Conservation (phyloP, 2,329 filamentous ascomycete species). For the Parastagonospora avenae region DNA sequence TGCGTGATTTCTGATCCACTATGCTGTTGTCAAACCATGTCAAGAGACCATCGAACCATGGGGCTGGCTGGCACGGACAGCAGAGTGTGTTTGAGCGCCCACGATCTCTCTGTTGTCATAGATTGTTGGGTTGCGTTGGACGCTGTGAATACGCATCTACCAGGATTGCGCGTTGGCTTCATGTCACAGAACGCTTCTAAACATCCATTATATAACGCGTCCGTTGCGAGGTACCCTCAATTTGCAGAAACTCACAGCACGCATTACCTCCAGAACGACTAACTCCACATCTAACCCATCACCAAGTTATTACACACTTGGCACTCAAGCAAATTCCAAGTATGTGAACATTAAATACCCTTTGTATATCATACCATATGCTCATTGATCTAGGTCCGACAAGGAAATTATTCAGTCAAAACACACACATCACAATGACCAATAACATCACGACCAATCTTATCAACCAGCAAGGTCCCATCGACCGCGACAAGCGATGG, state of each 20-base stretch:
- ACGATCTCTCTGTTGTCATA: too few relatives aligned
- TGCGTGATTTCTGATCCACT: neutral
- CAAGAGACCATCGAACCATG: too few relatives aligned
- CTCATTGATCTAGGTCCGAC: neutral
- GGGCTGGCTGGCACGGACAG: too few relatives aligned
- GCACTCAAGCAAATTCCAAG: neutral
- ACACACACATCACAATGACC: neutral
- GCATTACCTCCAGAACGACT: neutral
- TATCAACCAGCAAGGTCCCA: neutral
- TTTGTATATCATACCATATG: neutral
- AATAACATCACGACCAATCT: neutral
- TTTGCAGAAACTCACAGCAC: neutral
- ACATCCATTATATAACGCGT: too few relatives aligned
- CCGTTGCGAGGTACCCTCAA: too few relatives aligned
- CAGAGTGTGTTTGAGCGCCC: too few relatives aligned
- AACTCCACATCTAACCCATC: neutral
- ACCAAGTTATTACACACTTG: neutral
- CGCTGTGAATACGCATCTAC: too few relatives aligned
- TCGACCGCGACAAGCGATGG: slow-evolving; percentile 2
- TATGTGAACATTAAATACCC: neutral
- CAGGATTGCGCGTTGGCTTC: too few relatives aligned
- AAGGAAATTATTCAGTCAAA: neutral
- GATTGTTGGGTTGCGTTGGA: too few relatives aligned
- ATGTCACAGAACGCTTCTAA: too few relatives aligned
- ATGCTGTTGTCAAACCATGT: too few relatives aligned